Evolutionary conservation across 1,284 basidiomycete species (phyloP).

Genomic region (Somion occarium): DNA sequence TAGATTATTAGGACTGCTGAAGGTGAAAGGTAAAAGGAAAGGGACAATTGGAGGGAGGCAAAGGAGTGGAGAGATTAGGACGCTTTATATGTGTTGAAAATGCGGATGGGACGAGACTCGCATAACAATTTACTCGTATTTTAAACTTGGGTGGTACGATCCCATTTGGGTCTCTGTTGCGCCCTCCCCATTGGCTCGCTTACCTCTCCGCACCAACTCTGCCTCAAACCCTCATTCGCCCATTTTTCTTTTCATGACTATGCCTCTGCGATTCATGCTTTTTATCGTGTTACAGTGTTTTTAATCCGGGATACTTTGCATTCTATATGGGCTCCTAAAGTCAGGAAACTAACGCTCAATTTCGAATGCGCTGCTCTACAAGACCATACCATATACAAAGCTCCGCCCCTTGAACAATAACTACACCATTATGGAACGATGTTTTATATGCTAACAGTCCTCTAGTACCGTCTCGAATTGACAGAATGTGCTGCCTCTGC

Average conservation of each 20-base stretch:
- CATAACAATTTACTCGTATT: constrained; percentile 3
- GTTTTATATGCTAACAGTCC: no score
- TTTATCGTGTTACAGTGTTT: no score
- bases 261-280: not conserved
- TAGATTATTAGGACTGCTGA: constrained; percentile 1
- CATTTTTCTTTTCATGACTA: no score
- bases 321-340: no score
- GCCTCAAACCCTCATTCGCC: no score
- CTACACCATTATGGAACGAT: no score
- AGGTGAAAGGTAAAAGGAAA: not conserved
- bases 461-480: not conserved
- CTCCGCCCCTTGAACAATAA: no score
- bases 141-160: constrained; percentile 1
- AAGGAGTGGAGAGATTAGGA: not conserved
- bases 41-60: not conserved
- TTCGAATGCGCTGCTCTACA: no score
- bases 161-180: not conserved
- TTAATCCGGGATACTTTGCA: no score
- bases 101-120: constrained; percentile 6
- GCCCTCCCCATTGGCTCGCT: not conserved
- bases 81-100: constrained; percentile 6
- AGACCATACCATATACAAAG: no score
- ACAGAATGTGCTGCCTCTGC: not conserved
- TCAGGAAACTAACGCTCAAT: no score
- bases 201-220: no score